Conservation (phyloP, 352 stramenopile species). For the Phytopythium mirpurense region DNA sequence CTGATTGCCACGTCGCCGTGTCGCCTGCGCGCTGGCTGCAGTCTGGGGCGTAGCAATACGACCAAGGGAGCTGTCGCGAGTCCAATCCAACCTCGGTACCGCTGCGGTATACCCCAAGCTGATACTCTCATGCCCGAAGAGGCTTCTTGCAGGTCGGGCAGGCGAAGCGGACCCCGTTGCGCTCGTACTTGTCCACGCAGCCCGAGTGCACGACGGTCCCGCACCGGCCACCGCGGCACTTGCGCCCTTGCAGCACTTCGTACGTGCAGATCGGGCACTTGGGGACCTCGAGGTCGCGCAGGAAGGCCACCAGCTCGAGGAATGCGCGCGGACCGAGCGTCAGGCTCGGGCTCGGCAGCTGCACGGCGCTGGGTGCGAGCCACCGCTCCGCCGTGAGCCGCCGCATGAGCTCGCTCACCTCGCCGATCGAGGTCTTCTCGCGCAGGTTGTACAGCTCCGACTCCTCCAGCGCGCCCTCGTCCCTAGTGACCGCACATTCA, state of each 20-base stretch:
- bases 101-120: too few relatives aligned
- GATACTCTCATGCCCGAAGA: slow-evolving; percentile 14
- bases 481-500: slow-evolving; percentile 17
- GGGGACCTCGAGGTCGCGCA: slow-evolving; percentile 69
- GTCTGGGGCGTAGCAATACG: too few relatives aligned
- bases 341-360: slow-evolving; percentile 28
- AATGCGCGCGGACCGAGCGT: slow-evolving; percentile 67
- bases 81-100: background rate
- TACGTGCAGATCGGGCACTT: slow-evolving; percentile 77
- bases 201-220: slow-evolving; percentile 39
- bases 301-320: slow-evolving; percentile 66
- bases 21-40: too few relatives aligned
- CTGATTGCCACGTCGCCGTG: background rate
- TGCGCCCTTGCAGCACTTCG: slow-evolving; percentile 62
- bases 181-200: slow-evolving; percentile 65
- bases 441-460: slow-evolving; percentile 68
- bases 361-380: slow-evolving; percentile 42
- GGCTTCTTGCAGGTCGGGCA: slow-evolving; percentile 43
- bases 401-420: slow-evolving; percentile 59
- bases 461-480: slow-evolving; percentile 59
- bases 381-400: slow-evolving; percentile 68
- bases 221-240: slow-evolving; percentile 30
- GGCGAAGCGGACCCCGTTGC: slow-evolving; percentile 53
- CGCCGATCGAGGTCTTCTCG: slow-evolving; percentile 54
- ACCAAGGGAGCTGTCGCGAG: too few relatives aligned